These are phyloP conservation scores for Trichoderma gamsii DNA, from an alignment of 495 filamentous ascomycete species.

Conservation along the genomic window DNA sequence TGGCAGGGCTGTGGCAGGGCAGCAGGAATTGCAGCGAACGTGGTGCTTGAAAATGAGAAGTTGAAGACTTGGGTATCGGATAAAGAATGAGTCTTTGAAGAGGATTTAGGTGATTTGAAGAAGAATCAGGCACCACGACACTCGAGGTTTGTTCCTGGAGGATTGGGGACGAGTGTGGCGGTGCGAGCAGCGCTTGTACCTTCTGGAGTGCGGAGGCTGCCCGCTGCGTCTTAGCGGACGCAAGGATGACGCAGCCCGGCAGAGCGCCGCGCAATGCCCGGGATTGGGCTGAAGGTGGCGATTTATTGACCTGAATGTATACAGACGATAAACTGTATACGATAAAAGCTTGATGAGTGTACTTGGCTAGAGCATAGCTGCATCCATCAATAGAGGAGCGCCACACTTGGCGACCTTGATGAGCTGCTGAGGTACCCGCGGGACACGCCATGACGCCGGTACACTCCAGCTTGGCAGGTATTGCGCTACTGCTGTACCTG, in stretches of 20 bases:
- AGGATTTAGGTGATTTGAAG: neutral
- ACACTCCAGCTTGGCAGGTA: too few species aligned
- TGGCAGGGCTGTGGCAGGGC: neutral
- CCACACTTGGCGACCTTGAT: too few species aligned
- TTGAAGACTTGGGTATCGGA: too few species aligned
- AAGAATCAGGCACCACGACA: neutral
- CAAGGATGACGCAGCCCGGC: neutral
- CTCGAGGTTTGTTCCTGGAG: neutral
- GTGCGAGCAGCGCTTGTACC: constrained; percentile 2
- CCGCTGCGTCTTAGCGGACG: neutral
- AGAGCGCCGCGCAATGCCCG: neutral
- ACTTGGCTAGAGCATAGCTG: too few species aligned
- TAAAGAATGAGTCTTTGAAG: too few species aligned
- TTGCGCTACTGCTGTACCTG: too few species aligned
- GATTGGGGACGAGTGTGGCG: constrained; percentile 6
- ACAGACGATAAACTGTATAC: too few species aligned
- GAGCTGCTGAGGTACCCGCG: too few species aligned
- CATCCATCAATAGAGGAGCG: too few species aligned
- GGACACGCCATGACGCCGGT: too few species aligned
- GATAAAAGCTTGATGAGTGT: too few species aligned
- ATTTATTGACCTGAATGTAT: neutral
- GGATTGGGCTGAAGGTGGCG: neutral
- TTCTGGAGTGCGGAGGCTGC: neutral
- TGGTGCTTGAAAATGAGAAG: too few species aligned
- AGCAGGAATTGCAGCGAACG: neutral